Base-by-base conservation (phyloP, 371 early-diverging fungal genomes). In the Haplosporangium sp. region DNA sequence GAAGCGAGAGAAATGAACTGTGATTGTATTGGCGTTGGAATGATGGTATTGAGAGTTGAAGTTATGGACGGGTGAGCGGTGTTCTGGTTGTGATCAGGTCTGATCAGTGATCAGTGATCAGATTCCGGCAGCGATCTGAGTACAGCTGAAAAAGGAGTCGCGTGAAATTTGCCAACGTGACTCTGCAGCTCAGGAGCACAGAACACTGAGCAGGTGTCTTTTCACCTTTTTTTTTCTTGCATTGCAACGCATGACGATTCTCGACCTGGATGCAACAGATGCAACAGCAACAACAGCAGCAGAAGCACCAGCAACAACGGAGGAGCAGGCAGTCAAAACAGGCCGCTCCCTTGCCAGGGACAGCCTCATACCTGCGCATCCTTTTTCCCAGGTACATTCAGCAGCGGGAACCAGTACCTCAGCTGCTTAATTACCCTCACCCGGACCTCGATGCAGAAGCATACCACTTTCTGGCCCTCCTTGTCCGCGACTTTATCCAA, bases 401-500 rank as follows among this genome's bases (percentile, higher is more conserved):
- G 36, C 66, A 56, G 40, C 68, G 79, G 55, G 73, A 72, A 23
- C 79, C 79, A 12, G 73, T 77, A 21, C 79, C 79, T 13, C 79
- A 72, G 50, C 53, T 77, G 29, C 62, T 77, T 42, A 63, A 55
- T 40, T 61, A 67, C 8, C 73, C 79, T 11, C 79, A 64, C 55
- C 74, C 82, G 38, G 80, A 81, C 36, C 83, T 89, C 20, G 89
- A 89, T 75, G 69, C 84, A 9, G 89, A 89, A 59, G 80, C 87
- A 1, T 89, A 87, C 60, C 87, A 86, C 37, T 87, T 86, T 69
- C 73, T 89, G 37, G 87, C 89, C 14, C 66, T 87, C 37, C 60
- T 87, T 40, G 73, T 89, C 52, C 79, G 87, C n/a, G 88, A 87
- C 52, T 89, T 89, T 52, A 87, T 89, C 50, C 84, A 86, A 65